A percentile compares a stretch with the other conserved stretches of the same genome.
Conservation (phyloP, 2,329 filamentous ascomycete genomes). For the Mycosphaerella arachidis region DNA sequence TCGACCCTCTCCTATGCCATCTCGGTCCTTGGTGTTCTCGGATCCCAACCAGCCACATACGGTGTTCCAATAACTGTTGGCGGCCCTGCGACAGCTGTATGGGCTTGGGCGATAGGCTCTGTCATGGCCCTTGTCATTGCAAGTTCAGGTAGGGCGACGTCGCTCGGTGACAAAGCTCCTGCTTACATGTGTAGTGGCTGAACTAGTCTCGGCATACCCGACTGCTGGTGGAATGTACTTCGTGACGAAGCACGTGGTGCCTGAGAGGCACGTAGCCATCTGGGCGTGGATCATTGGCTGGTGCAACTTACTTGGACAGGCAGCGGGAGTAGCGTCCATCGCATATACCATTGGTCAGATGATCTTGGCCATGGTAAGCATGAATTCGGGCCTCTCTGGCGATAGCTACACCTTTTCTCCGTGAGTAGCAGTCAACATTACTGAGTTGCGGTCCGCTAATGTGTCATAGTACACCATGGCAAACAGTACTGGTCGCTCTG, state of each 20-base stretch:
- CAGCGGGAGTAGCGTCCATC: constrained; percentile 58
- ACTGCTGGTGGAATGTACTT: constrained; percentile 67
- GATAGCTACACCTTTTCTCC: constrained; percentile 53
- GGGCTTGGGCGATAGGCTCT: constrained; percentile 62
- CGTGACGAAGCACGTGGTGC: constrained; percentile 62
- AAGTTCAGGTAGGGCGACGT: constrained; percentile 46
- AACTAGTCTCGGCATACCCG: constrained; percentile 62
- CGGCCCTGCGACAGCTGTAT: constrained; percentile 60
- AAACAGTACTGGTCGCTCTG: constrained; percentile 57
- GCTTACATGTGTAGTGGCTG: constrained; percentile 46
- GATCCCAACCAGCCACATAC: constrained; percentile 62
- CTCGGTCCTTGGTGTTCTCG: constrained; percentile 60
- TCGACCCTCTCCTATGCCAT: constrained; percentile 64
- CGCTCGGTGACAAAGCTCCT: background rate
- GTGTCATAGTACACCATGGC: constrained; percentile 48
- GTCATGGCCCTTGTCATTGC: constrained; percentile 62
- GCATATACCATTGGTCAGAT: constrained; percentile 62
- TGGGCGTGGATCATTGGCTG: constrained; percentile 61
- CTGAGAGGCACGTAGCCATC: constrained; percentile 55
- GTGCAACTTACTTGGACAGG: constrained; percentile 63
- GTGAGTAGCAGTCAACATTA: constrained; percentile 39
- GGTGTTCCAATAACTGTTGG: constrained; percentile 55
- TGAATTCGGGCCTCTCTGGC: constrained; percentile 54
- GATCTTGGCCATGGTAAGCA: constrained; percentile 57
- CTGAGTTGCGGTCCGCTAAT: constrained; percentile 3